phyloP scores from a whole-genome alignment of 2,329 filamentous ascomycete species.

The Ceratocystis papillata region DNA sequence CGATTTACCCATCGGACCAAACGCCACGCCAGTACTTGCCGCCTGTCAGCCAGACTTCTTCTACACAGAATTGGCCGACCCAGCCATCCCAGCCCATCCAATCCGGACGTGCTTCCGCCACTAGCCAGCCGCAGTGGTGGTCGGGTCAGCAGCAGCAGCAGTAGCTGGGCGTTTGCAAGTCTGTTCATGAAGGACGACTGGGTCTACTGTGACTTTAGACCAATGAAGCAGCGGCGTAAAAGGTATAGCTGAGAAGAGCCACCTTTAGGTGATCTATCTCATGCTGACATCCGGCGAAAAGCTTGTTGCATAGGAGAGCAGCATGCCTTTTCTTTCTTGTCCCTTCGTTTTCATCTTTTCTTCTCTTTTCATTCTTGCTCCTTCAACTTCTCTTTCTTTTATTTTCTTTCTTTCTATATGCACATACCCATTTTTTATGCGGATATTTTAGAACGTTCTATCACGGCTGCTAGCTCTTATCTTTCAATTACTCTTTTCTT shows the following conservation, averaged over 20 bases:
- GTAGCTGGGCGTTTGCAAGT: not conserved
- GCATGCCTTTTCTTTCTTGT: too few relatives aligned
- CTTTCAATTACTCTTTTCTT: conserved; percentile 12
- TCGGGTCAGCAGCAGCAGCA: conserved; percentile 32
- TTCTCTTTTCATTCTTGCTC: not conserved
- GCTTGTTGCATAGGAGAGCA: too few relatives aligned
- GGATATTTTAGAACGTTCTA: conserved; percentile 10
- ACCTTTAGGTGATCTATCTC: not conserved
- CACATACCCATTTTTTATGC: not conserved
- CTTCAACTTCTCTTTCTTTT: conserved; percentile 19
- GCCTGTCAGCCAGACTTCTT: conserved; percentile 42
- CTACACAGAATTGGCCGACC: conserved; percentile 43
- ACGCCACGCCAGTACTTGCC: conserved; percentile 59
- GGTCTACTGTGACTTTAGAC: too few relatives aligned
- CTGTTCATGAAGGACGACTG: too few relatives aligned
- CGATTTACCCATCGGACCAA: conserved; percentile 52
- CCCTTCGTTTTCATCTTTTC: too few relatives aligned
- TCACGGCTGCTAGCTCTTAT: conserved; percentile 8
- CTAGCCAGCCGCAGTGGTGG: conserved; percentile 42
- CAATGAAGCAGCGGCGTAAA: not conserved
- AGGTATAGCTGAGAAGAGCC: not conserved
- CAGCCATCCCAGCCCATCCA: conserved; percentile 48
- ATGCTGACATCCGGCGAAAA: not conserved
- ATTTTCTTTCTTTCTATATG: not conserved
- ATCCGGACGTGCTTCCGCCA: not conserved